Conservation (phyloP, 495 filamentous ascomycete species). For the Aspergillus indologenus region DNA sequence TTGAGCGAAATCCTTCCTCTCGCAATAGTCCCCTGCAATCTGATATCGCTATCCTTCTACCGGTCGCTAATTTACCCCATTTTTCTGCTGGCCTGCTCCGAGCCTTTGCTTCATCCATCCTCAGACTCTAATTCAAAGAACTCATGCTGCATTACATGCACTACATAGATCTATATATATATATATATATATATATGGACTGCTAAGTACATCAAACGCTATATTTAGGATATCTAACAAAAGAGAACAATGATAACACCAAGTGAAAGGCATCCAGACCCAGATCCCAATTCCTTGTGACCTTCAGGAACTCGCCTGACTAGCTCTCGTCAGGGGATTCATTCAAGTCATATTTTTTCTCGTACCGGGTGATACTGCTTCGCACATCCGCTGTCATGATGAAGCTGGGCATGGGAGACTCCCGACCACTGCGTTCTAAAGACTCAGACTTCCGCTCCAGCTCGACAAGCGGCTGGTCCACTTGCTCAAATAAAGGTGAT, state of each 20-base stretch:
- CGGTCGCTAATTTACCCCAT: too few relatives aligned
- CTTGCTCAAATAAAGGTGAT: constrained; percentile 25
- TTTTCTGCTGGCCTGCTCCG: too few relatives aligned
- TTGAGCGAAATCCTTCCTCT: too few relatives aligned
- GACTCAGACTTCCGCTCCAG: neutral
- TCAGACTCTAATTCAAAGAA: neutral
- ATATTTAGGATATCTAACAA: constrained; percentile 13
- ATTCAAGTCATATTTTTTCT: constrained; percentile 31
- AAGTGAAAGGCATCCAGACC: constrained; percentile 5
- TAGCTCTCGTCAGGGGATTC: constrained; percentile 32
- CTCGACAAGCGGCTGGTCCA: constrained; percentile 10
- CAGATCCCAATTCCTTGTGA: neutral
- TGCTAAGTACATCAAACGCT: constrained; percentile 3
- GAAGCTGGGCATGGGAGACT: constrained; percentile 13
- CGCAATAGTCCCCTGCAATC: too few relatives aligned
- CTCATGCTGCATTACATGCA: neutral
- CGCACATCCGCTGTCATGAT: constrained; percentile 26
- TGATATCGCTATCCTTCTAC: too few relatives aligned
- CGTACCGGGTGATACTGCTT: constrained; percentile 25
- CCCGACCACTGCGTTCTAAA: constrained; percentile 1
- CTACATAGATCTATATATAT: too few relatives aligned
- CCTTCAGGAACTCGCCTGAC: neutral
- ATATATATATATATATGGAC: neutral
- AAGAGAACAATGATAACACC: constrained; percentile 6
- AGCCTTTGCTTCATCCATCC: too few relatives aligned